These are phyloP conservation scores for Colletotrichum sp. DNA, from an alignment of 2,329 filamentous ascomycete species.

Conservation along the genomic window DNA sequence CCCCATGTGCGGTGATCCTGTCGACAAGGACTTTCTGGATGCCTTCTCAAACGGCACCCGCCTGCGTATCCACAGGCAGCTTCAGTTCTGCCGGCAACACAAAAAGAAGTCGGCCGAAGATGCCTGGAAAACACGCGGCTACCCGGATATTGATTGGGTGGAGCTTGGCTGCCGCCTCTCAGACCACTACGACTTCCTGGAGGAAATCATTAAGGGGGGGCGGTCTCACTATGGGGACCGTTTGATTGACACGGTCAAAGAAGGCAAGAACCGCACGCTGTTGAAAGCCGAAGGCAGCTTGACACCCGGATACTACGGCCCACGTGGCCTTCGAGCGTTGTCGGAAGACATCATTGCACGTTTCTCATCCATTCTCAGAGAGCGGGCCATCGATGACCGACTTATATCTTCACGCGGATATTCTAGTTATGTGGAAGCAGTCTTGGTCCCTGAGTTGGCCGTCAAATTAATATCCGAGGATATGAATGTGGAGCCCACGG, in stretches of 20 bases:
- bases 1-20: conserved; percentile 68
- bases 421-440: conserved; percentile 72
- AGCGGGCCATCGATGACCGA: conserved; percentile 65
- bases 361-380: conserved; percentile 65
- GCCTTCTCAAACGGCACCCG: conserved; percentile 51
- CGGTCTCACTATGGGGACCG: conserved; percentile 65
- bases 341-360: conserved; percentile 69
- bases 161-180: conserved; percentile 63
- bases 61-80: conserved; percentile 63
- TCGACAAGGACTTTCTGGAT: conserved; percentile 60
- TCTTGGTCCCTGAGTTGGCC: conserved; percentile 76
- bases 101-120: conserved; percentile 57
- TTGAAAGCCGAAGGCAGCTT: conserved; percentile 62
- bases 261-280: conserved; percentile 64
- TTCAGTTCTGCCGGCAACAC: conserved; percentile 69
- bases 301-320: conserved; percentile 84
- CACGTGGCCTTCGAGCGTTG: conserved; percentile 74
- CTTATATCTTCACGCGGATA: conserved; percentile 71
- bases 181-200: conserved; percentile 59
- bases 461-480: conserved; percentile 62
- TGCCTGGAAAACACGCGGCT: conserved; percentile 57
- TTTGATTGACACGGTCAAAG: conserved; percentile 59
- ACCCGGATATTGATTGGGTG: conserved; percentile 76
- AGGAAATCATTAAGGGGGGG: conserved; percentile 63
- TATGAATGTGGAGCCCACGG: conserved; percentile 46